These are phyloP conservation scores for Hypoxylon rickii DNA, from an alignment of 495 filamentous ascomycete genomes.

Conservation along the genomic window DNA sequence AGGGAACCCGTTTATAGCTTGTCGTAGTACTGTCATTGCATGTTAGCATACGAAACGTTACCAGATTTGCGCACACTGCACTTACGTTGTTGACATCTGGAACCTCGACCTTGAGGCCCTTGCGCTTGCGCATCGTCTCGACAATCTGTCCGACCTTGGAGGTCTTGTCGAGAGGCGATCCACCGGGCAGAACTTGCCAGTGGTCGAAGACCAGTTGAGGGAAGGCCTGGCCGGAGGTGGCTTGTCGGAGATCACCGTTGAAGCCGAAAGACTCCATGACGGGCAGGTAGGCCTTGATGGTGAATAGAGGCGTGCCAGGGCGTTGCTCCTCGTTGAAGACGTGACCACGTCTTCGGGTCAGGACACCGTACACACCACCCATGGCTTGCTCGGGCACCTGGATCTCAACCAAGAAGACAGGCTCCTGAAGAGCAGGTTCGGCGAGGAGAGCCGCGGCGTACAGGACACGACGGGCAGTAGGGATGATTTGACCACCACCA, in stretches of 20 bases:
- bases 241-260: slow-evolving; percentile 91
- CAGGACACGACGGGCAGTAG: slow-evolving; percentile 95
- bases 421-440: slow-evolving; percentile 88
- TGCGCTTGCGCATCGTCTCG: slow-evolving; percentile 91
- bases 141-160: slow-evolving; percentile 87
- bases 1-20: slow-evolving; percentile 75
- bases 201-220: slow-evolving; percentile 98
- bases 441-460: slow-evolving; percentile 92
- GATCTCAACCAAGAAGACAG: slow-evolving; percentile 98
- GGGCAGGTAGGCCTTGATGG: slow-evolving; percentile 98
- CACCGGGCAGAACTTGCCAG: slow-evolving; percentile 93
- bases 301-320: slow-evolving; percentile 98
- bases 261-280: slow-evolving; percentile 99
- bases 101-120: slow-evolving; percentile 96
- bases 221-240: slow-evolving; percentile 97
- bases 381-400: slow-evolving; percentile 98
- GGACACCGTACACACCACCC: slow-evolving; percentile 99
- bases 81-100: slow-evolving; percentile 93
- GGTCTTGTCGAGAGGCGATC: slow-evolving; percentile 83
- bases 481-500: slow-evolving; percentile 98
- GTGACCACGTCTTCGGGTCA: slow-evolving; percentile 97
- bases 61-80: slow-evolving; percentile 32
- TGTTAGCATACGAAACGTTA: slow-evolving; percentile 53
- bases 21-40: slow-evolving; percentile 84
- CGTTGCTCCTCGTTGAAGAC: slow-evolving; percentile 99